Percentiles rank a stretch among this genome's conserved stretches.
phyloP scores from a whole-genome alignment of 2,329 filamentous ascomycete species.

The Lecanicillium sp. region DNA sequence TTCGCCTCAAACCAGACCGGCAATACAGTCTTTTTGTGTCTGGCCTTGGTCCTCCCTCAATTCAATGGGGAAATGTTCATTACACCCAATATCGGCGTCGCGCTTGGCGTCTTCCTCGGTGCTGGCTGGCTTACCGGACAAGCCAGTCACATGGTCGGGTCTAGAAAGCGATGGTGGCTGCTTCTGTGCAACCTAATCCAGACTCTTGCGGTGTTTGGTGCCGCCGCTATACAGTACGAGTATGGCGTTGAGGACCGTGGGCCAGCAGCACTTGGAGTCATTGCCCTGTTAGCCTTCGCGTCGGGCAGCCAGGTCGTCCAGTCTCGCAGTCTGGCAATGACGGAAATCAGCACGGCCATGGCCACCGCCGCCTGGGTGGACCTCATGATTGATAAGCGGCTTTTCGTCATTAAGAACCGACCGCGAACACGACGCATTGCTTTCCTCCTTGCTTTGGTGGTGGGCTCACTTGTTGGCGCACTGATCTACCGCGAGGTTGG shows the following conservation, averaged over 20 bases:
- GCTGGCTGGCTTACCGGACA: conserved; percentile 51
- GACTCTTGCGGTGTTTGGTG: conserved; percentile 43
- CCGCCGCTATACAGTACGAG: conserved; percentile 39
- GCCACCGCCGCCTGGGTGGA: conserved; percentile 57
- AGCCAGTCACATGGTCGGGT: conserved; percentile 43
- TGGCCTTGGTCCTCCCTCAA: conserved; percentile 42
- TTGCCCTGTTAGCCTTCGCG: conserved; percentile 46
- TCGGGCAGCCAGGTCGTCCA: conserved; percentile 53
- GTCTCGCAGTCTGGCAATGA: conserved; percentile 44
- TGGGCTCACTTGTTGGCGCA: conserved; percentile 44
- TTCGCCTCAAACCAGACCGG: conserved; percentile 60
- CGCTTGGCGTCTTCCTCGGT: conserved; percentile 47
- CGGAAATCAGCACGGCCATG: conserved; percentile 58
- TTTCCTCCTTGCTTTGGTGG: conserved; percentile 40
- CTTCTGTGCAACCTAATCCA: conserved; percentile 47
- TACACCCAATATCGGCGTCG: conserved; percentile 45
- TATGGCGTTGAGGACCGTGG: conserved; percentile 28
- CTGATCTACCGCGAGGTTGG: conserved; percentile 36
- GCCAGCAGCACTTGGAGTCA: conserved; percentile 31
- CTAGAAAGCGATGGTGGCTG: conserved; percentile 45
- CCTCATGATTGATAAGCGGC: conserved; percentile 44
- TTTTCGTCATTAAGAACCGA: conserved; percentile 39
- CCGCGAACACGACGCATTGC: conserved; percentile 39
- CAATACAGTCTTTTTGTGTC: conserved; percentile 52
- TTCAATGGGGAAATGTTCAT: conserved; percentile 41